Evolutionary conservation across 139 green algal genomes (phyloP).

Genomic region (Micractinium sp.): DNA sequence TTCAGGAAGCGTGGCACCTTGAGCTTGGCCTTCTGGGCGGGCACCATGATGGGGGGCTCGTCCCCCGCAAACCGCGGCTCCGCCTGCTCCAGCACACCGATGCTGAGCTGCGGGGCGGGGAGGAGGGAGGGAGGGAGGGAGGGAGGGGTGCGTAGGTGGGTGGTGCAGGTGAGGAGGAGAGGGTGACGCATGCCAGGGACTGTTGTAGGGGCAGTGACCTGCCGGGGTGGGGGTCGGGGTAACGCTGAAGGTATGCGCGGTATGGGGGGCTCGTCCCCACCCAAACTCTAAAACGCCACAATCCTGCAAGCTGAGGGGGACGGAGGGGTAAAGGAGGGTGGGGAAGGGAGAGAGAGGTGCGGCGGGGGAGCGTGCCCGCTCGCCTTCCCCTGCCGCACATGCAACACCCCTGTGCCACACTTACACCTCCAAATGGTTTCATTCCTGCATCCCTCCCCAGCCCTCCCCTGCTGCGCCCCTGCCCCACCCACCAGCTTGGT

Average conservation of each 20-base stretch:
- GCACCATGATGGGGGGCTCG: constrained; percentile 3
- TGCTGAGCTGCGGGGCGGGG: background rate
- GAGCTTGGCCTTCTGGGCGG: constrained; percentile 2
- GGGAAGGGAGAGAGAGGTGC: too few relatives aligned
- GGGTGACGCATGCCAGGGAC: background rate
- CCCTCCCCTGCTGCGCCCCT: background rate
- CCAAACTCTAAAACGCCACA: too few relatives aligned
- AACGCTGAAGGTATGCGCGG: too few relatives aligned
- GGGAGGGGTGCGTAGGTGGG: too few relatives aligned
- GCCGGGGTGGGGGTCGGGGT: too few relatives aligned
- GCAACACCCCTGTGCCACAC: too few relatives aligned
- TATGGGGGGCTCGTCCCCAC: too few relatives aligned
- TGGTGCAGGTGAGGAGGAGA: background rate
- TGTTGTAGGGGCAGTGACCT: too few relatives aligned
- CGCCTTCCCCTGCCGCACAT: too few relatives aligned
- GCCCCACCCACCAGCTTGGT: constrained; percentile 22
- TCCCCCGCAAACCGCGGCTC: background rate
- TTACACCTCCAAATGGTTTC: background rate
- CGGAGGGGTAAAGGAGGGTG: too few relatives aligned
- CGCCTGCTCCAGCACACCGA: constrained; percentile 34
- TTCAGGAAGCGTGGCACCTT: constrained; percentile 72
- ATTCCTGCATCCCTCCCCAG: background rate
- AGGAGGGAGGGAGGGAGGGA: background rate
- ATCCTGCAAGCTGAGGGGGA: too few relatives aligned
- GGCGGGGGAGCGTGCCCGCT: too few relatives aligned